These are phyloP conservation scores for Rosa multiflora DNA, from an alignment of 306 rosid species.

Conservation along the genomic window DNA sequence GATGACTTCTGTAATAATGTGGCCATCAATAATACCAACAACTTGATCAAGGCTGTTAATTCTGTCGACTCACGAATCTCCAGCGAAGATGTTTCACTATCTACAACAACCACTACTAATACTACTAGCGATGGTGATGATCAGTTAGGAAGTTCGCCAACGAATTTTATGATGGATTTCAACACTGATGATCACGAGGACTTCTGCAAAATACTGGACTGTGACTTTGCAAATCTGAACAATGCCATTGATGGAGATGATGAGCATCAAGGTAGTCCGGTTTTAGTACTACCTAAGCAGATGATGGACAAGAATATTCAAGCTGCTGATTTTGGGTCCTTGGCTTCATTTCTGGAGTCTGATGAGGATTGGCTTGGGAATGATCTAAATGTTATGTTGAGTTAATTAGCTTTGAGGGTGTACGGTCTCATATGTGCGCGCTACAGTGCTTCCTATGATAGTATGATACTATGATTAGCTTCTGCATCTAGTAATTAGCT, in stretches of 20 bases:
- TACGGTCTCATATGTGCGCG: neutral
- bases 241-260: neutral
- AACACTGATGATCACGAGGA: constrained; percentile 9
- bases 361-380: constrained; percentile 18
- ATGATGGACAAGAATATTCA: constrained; percentile 11
- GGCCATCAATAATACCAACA: neutral
- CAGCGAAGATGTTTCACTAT: constrained; percentile 2
- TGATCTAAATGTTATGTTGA: constrained; percentile 10
- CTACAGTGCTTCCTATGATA: neutral
- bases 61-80: neutral
- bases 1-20: neutral
- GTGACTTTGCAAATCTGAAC: constrained; percentile 2
- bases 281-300: constrained; percentile 6
- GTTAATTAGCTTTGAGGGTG: neutral
- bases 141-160: neutral
- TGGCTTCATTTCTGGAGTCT: constrained; percentile 18
- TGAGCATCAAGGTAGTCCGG: neutral
- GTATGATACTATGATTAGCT: neutral
- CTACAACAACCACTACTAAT: neutral
- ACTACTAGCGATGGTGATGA: neutral
- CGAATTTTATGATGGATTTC: constrained; percentile 9
- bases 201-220: constrained; percentile 6
- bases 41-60: neutral
- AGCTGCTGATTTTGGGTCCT: constrained; percentile 7
- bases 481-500: neutral